Conservation (phyloP, 2,329 filamentous ascomycete species). For the Epichloe typhina region DNA sequence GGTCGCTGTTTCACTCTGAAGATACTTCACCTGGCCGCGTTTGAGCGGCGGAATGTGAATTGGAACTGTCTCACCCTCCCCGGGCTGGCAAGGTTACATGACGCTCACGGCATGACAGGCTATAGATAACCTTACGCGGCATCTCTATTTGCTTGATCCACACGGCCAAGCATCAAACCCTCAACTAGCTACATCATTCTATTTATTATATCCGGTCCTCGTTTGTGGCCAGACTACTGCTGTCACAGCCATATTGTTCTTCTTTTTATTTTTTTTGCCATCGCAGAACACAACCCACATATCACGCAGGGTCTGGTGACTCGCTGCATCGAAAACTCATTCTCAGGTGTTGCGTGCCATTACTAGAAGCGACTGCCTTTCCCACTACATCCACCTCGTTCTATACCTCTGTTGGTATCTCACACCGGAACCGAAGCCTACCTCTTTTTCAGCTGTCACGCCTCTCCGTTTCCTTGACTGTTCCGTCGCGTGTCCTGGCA, state of each 20-base stretch:
- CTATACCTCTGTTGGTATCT: not conserved
- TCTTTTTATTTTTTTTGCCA: too few relatives aligned
- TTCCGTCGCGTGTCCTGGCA: conserved; percentile 10
- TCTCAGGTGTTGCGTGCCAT: not conserved
- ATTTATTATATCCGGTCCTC: not conserved
- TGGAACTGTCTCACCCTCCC: conserved; percentile 6
- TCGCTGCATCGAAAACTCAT: not conserved
- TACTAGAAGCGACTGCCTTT: not conserved
- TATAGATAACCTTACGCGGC: conserved; percentile 7
- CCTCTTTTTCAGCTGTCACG: not conserved
- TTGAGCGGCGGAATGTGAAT: conserved; percentile 7
- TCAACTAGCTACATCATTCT: not conserved
- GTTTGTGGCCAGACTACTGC: not conserved
- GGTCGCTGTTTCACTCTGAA: conserved; percentile 11
- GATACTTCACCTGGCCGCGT: conserved; percentile 11
- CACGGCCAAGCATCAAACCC: not conserved
- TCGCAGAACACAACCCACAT: not conserved
- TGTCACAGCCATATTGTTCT: not conserved
- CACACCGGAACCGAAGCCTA: too few relatives aligned
- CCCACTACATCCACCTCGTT: not conserved
- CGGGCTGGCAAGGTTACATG: conserved; percentile 1
- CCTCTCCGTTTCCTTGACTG: not conserved
- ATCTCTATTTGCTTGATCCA: conserved; percentile 6
- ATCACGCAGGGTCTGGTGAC: not conserved
- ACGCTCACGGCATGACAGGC: conserved; percentile 2